phyloP scores from a whole-genome alignment of 2,329 filamentous ascomycete genomes.

The Microdochium trichocladiopsis region DNA sequence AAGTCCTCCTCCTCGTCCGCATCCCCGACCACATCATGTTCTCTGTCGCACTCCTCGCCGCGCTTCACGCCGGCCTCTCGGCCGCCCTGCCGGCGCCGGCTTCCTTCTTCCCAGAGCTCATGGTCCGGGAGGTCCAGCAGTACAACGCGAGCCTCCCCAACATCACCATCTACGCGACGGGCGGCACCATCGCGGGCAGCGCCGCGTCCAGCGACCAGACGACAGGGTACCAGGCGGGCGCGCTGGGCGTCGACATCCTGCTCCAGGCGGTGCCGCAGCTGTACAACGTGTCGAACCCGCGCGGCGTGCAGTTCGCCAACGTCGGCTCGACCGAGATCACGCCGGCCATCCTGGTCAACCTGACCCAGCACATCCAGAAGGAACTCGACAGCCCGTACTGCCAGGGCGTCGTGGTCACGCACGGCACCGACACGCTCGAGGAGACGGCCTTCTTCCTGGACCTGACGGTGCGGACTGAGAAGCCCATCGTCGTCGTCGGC shows the following conservation, averaged over 20 bases:
- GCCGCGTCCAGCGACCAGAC: slow-evolving; percentile 38
- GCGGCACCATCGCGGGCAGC: slow-evolving; percentile 52
- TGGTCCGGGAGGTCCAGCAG: slow-evolving; percentile 6
- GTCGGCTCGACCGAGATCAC: slow-evolving; percentile 41
- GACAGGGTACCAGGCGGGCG: slow-evolving; percentile 31
- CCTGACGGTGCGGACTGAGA: no score
- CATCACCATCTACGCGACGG: slow-evolving; percentile 49
- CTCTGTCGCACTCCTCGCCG: no score
- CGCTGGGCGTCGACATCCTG: slow-evolving; percentile 40
- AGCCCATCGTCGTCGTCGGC: no score
- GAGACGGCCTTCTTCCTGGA: no score
- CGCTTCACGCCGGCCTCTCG: no score
- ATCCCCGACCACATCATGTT: no score
- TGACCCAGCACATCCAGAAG: slow-evolving; percentile 38
- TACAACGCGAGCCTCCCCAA: slow-evolving; percentile 41
- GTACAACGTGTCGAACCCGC: slow-evolving; percentile 45
- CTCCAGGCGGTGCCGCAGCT: slow-evolving; percentile 49
- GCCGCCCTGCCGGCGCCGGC: no score
- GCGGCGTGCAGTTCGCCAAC: slow-evolving; percentile 43
- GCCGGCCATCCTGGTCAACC: slow-evolving; percentile 35
- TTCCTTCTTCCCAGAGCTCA: neutral
- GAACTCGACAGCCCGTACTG: slow-evolving; percentile 35
- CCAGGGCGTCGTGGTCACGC: slow-evolving; percentile 45
- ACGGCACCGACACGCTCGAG: no score
- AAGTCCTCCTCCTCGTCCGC: no score